Evolutionary conservation across 176 grass and related monocot species (phyloP).

Genomic region (Saccharum officinarum): DNA sequence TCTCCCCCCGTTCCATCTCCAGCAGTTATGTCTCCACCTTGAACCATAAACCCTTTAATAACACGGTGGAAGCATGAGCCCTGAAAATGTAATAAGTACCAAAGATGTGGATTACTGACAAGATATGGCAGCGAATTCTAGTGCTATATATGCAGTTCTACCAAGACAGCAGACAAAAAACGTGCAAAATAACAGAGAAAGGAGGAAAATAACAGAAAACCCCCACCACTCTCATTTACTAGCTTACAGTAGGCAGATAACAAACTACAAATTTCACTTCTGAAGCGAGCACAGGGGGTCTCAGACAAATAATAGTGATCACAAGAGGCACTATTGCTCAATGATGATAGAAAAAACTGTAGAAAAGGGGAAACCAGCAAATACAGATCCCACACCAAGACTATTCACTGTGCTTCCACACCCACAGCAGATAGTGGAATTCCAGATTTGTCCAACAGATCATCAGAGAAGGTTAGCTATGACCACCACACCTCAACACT

Average conservation of each 20-base stretch:
- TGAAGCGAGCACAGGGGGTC: background rate
- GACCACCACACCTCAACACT: background rate
- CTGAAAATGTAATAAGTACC: slow-evolving; percentile 40
- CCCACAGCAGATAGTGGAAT: background rate
- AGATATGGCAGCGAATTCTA: slow-evolving; percentile 4
- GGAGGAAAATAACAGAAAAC: slow-evolving; percentile 1
- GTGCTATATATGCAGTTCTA: background rate
- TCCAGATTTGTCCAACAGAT: background rate
- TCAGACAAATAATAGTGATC: background rate
- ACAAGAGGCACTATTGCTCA: background rate
- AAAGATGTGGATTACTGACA: slow-evolving; percentile 3
- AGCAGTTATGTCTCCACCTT: slow-evolving; percentile 96
- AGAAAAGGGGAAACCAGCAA: background rate
- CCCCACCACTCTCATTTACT: background rate
- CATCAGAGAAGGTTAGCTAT: background rate
- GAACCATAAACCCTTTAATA: slow-evolving; percentile 96
- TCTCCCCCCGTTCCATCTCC: slow-evolving; percentile 94
- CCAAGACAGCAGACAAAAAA: background rate
- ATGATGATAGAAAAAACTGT: background rate
- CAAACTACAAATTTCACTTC: background rate
- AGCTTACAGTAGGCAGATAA: background rate
- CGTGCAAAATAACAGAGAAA: background rate
- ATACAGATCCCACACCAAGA: background rate
- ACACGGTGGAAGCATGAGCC: slow-evolving; percentile 83
- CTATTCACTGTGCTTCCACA: slow-evolving; percentile 16